Evolutionary conservation across 2,329 filamentous ascomycete species (phyloP).

Genomic region (Calonectria pseudoturangicola): DNA sequence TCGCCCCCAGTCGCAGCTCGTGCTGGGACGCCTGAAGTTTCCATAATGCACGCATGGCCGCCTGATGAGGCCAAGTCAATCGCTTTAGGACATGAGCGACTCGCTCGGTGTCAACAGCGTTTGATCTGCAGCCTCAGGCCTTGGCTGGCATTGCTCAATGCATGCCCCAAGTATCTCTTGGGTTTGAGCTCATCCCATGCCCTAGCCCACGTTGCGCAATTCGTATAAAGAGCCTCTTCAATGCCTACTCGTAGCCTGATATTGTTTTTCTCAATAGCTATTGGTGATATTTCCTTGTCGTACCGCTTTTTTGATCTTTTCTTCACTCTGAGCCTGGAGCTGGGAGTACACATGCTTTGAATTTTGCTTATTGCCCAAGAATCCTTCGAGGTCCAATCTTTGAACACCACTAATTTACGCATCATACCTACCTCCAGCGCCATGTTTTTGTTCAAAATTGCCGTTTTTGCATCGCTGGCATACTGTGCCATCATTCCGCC

Average conservation of each 20-base stretch:
- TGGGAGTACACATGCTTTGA: conserved; percentile 45
- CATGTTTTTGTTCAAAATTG: conserved; percentile 23
- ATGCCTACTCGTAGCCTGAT: not conserved
- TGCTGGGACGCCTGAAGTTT: conserved; percentile 6
- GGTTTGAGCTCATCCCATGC: not conserved
- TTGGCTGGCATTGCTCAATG: not conserved
- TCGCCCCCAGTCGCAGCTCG: conserved; percentile 4
- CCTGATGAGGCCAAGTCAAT: not conserved
- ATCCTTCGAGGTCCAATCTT: not conserved
- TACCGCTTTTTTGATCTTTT: not conserved
- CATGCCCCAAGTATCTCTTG: conserved; percentile 1
- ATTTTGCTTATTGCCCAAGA: conserved; percentile 43
- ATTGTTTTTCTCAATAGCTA: not conserved
- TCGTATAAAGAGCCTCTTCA: conserved; percentile 23
- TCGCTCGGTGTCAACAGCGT: conserved; percentile 35
- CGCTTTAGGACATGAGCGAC: not conserved
- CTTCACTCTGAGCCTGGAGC: not conserved
- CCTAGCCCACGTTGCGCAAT: not conserved
- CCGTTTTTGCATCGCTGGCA: conserved; percentile 20
- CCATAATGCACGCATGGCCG: conserved; percentile 11
- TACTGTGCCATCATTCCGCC: not conserved
- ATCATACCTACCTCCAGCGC: not conserved
- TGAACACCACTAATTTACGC: not conserved
- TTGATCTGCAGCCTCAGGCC: conserved; percentile 30
- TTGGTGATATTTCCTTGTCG: not conserved